Conservation (phyloP, 495 filamentous ascomycete genomes). For the Cryomyces minteri region DNA sequence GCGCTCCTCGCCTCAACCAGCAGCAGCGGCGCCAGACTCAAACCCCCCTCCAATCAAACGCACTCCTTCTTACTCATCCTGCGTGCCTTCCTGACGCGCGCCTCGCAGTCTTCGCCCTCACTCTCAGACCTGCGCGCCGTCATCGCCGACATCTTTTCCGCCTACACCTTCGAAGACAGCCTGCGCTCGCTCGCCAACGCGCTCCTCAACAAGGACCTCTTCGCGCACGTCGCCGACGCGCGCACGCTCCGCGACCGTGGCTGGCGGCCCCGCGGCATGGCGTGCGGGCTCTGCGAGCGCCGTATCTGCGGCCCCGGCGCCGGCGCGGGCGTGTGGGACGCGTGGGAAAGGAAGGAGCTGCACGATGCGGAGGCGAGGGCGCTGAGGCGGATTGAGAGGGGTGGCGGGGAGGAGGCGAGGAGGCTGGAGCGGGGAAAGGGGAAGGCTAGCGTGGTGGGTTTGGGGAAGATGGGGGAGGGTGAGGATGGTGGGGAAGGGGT, state of each 20-base stretch:
- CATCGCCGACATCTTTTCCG: slow-evolving; percentile 75
- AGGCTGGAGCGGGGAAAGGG: slow-evolving; percentile 11
- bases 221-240: slow-evolving; percentile 62
- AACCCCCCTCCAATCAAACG: slow-evolving; percentile 12
- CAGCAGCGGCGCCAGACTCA: too few species aligned
- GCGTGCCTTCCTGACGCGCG: slow-evolving; percentile 73
- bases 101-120: slow-evolving; percentile 62
- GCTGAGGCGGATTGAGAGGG: slow-evolving; percentile 7
- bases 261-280: slow-evolving; percentile 72
- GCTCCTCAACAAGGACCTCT: slow-evolving; percentile 77
- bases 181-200: slow-evolving; percentile 70
- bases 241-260: slow-evolving; percentile 62
- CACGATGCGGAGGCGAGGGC: slow-evolving; percentile 16
- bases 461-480: too few species aligned
- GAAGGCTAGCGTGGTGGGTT: slow-evolving; percentile 7
- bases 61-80: slow-evolving; percentile 76
- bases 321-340: slow-evolving; percentile 56
- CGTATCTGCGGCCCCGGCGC: slow-evolving; percentile 83
- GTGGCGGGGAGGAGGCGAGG: slow-evolving; percentile 6
- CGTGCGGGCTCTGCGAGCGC: slow-evolving; percentile 70
- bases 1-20: slow-evolving; percentile 43
- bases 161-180: slow-evolving; percentile 83
- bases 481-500: neutral
- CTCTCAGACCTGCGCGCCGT: slow-evolving; percentile 74
- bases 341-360: slow-evolving; percentile 51